A percentile compares a stretch with the other conserved stretches of the same genome.
Evolutionary conservation across 1,139 yeast genomes (phyloP).

Genomic region (Suhomyces choctaworum): DNA sequence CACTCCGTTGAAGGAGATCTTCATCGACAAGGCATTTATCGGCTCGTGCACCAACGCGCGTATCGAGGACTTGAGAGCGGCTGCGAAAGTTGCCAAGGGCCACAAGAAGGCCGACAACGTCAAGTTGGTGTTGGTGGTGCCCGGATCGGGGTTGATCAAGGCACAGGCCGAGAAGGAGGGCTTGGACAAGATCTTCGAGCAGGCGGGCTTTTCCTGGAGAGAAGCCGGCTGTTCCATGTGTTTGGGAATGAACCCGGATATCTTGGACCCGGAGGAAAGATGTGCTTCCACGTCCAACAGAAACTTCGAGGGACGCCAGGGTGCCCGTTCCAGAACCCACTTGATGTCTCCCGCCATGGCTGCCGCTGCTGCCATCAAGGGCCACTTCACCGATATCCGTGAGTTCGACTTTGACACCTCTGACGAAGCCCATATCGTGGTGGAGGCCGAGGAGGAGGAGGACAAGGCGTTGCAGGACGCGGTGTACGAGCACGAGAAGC

Average conservation of each 20-base stretch:
- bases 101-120: conserved; percentile 82
- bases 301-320: conserved; percentile 99
- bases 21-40: conserved; percentile 89
- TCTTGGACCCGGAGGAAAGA: conserved; percentile 89
- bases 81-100: conserved; percentile 92
- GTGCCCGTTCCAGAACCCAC: conserved; percentile 95
- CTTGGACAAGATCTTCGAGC: conserved; percentile 81
- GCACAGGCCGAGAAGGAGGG: conserved; percentile 94
- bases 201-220: conserved; percentile 97
- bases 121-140: conserved; percentile 85
- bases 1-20: conserved; percentile 70
- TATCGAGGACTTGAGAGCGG: conserved; percentile 94
- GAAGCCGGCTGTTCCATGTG: conserved; percentile 99
- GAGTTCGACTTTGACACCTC: conserved; percentile 63
- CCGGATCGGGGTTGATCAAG: conserved; percentile 95
- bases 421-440: conserved; percentile 61
- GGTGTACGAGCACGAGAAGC: conserved; percentile 69
- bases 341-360: conserved; percentile 99
- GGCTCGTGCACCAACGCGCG: conserved; percentile 98
- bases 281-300: conserved; percentile 99
- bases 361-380: conserved; percentile 95
- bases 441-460: conserved; percentile 54
- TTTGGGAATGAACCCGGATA: conserved; percentile 98
- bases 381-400: conserved; percentile 89
- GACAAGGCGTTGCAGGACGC: conserved; percentile 66